A percentile compares a stretch with the other conserved stretches of the same genome.
Conservation (phyloP, 228 moss, liverwort and hornwort genomes). For the Sphagnum fallax region DNA sequence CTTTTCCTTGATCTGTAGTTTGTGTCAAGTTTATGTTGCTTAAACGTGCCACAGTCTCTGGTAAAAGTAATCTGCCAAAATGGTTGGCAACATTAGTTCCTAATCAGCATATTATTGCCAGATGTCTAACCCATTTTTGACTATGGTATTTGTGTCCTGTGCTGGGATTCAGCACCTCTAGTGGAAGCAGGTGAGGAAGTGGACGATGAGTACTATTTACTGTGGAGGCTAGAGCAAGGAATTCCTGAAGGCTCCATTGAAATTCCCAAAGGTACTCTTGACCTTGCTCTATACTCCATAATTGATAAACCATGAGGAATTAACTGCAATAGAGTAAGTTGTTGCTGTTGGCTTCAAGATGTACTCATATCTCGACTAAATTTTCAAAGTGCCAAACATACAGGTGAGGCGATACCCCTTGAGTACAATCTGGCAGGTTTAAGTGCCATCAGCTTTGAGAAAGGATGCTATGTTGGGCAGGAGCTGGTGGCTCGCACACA, state of each 20-base stretch:
- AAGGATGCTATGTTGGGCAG: conserved; percentile 92
- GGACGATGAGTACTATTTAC: conserved; percentile 55
- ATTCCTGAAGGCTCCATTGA: conserved; percentile 80
- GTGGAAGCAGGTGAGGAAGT: conserved; percentile 52
- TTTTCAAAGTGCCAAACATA: not conserved
- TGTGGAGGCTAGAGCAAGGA: conserved; percentile 89
- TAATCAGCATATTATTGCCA: too few species aligned
- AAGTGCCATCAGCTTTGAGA: conserved; percentile 82
- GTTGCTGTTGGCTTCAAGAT: too few species aligned
- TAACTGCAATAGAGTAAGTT: too few species aligned
- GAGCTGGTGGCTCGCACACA: conserved; percentile 84
- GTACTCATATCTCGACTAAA: too few species aligned
- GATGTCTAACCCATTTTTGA: not conserved
- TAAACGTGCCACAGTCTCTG: too few species aligned
- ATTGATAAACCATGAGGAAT: not conserved
- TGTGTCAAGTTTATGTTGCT: too few species aligned
- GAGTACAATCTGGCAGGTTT: conserved; percentile 81
- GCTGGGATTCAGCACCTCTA: conserved; percentile 57
- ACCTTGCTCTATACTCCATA: not conserved
- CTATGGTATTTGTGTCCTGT: not conserved
- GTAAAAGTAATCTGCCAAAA: too few species aligned
- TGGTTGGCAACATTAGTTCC: too few species aligned
- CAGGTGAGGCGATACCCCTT: conserved; percentile 83
- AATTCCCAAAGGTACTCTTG: conserved; percentile 63
- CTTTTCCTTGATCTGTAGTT: too few species aligned